Evolutionary conservation across 495 filamentous ascomycete species (phyloP).

Genomic region (Hypoxylon perforatum): DNA sequence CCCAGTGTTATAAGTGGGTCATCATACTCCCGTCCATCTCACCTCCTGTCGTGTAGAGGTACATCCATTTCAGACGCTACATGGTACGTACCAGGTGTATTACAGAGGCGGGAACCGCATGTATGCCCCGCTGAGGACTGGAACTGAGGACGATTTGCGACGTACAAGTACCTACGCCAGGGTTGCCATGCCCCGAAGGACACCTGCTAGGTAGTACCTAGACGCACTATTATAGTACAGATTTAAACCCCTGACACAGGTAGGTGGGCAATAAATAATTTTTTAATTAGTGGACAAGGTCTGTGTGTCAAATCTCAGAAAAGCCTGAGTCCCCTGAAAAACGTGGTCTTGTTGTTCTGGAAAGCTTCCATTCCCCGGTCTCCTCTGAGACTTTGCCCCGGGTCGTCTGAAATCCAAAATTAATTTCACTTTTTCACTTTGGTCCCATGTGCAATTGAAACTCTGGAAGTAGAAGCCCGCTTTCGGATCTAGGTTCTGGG

Average conservation of each 20-base stretch:
- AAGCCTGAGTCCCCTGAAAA: constrained; percentile 25
- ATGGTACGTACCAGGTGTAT: constrained; percentile 13
- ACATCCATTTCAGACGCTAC: constrained; percentile 8
- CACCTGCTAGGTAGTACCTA: constrained; percentile 3
- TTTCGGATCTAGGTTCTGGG: constrained; percentile 34
- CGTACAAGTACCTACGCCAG: constrained; percentile 20
- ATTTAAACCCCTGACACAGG: neutral
- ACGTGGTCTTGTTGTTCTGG: constrained; percentile 17
- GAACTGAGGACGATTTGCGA: constrained; percentile 35
- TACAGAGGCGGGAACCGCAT: constrained; percentile 28
- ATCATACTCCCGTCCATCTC: neutral
- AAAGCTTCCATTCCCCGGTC: constrained; percentile 21
- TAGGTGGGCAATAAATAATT: neutral
- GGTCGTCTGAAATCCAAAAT: constrained; percentile 6
- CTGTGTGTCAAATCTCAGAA: too few species aligned
- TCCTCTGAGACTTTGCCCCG: neutral
- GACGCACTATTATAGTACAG: constrained; percentile 3
- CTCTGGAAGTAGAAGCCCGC: constrained; percentile 23
- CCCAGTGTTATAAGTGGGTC: constrained; percentile 23
- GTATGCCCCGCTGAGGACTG: constrained; percentile 35
- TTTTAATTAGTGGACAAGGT: neutral
- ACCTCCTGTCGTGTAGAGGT: neutral
- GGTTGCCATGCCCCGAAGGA: constrained; percentile 17
- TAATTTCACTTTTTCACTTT: constrained; percentile 3
- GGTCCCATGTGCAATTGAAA: constrained; percentile 11